phyloP scores from a whole-genome alignment of 768 basidiomycete species.

The Boletus subcaerulescens region DNA sequence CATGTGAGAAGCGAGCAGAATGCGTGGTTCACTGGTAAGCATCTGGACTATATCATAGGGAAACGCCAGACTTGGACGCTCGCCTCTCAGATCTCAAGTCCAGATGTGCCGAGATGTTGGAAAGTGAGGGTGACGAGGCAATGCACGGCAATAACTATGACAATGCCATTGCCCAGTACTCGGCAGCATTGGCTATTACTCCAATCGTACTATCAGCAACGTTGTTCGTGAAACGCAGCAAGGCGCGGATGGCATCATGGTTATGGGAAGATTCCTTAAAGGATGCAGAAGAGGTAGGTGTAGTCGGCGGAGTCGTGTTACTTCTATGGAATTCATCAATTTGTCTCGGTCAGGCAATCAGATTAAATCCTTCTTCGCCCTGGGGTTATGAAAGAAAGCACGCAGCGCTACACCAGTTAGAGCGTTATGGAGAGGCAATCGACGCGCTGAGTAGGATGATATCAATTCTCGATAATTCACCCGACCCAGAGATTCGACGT shows the following conservation, averaged over 20 bases:
- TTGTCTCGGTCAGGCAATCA: slow-evolving; percentile 6
- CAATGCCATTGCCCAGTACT: slow-evolving; percentile 8
- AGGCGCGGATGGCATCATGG: slow-evolving; percentile 1
- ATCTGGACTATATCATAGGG: background rate
- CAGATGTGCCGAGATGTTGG: background rate
- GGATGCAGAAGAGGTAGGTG: slow-evolving; percentile 19
- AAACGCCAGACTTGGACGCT: background rate
- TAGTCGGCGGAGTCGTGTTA: background rate
- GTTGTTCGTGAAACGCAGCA: slow-evolving; percentile 14
- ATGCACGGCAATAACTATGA: background rate
- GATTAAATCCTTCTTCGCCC: slow-evolving; percentile 9
- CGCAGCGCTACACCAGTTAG: slow-evolving; percentile 6
- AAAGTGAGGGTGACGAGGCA: slow-evolving; percentile 10
- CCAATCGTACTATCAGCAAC: background rate
- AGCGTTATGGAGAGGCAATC: slow-evolving; percentile 12
- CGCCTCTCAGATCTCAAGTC: slow-evolving; percentile 6
- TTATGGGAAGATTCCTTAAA: slow-evolving; percentile 11
- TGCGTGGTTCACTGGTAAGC: slow-evolving; percentile 12
- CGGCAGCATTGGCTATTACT: slow-evolving; percentile 4
- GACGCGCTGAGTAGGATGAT: slow-evolving; percentile 6
- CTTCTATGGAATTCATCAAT: background rate
- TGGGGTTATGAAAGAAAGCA: slow-evolving; percentile 17
- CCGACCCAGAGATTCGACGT: slow-evolving; percentile 12
- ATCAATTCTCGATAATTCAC: slow-evolving; percentile 5
- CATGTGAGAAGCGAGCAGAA: background rate